A percentile compares a stretch with the other conserved stretches of the same genome.
Conservation (phyloP, 2,329 filamentous ascomycete genomes). For the Drechslerella dactyloides region DNA sequence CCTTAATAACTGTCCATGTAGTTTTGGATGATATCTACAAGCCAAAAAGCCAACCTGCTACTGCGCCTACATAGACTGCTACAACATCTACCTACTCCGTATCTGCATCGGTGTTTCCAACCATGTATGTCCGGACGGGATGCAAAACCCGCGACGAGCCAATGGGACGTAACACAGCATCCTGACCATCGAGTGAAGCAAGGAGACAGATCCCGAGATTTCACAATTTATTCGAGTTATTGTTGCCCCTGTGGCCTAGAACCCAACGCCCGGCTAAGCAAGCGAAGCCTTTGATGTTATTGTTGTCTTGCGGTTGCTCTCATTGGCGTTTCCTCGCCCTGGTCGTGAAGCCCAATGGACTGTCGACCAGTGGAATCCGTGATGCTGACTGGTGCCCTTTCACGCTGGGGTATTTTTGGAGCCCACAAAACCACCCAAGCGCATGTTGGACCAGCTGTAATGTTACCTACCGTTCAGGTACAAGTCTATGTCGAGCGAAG, state of each 20-base stretch:
- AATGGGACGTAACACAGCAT: not conserved
- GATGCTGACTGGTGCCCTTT: slow-evolving; percentile 1
- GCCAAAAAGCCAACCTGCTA: too few relatives aligned
- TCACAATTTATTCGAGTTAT: not conserved
- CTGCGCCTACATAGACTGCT: too few relatives aligned
- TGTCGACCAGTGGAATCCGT: not conserved
- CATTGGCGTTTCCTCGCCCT: not conserved
- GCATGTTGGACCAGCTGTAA: too few relatives aligned
- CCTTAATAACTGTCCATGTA: not conserved
- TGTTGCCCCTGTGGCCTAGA: not conserved
- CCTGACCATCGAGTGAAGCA: not conserved
- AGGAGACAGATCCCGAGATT: not conserved
- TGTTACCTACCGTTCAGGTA: not conserved
- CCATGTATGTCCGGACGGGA: too few relatives aligned
- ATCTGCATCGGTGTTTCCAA: too few relatives aligned
- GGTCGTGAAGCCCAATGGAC: not conserved
- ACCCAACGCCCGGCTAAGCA: not conserved
- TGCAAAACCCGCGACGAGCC: too few relatives aligned
- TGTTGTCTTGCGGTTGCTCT: not conserved
- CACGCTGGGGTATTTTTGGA: not conserved
- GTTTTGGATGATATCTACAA: too few relatives aligned
- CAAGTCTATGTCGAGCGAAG: not conserved
- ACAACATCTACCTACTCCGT: too few relatives aligned
- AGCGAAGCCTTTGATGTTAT: not conserved
- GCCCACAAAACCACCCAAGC: not conserved